phyloP scores from a whole-genome alignment of 2,329 filamentous ascomycete genomes.

The Pseudogymnoascus sp. region DNA sequence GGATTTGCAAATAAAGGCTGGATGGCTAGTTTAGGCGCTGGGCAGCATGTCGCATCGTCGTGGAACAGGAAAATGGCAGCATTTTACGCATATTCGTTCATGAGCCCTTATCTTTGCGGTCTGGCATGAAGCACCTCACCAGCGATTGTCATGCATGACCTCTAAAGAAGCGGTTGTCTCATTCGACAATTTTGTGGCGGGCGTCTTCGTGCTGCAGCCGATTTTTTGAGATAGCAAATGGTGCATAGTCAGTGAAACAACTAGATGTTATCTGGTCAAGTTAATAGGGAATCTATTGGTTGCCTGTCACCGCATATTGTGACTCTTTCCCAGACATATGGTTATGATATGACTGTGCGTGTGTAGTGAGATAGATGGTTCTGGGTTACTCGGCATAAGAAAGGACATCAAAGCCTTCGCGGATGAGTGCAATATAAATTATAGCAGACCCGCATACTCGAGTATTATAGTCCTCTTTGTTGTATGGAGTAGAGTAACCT shows the following conservation, averaged over 20 bases:
- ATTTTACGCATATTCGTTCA: neutral
- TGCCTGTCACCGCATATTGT: neutral
- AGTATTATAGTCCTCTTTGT: neutral
- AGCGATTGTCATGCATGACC: neutral
- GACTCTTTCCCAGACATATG: neutral
- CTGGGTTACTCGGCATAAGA: neutral
- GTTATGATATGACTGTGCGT: neutral
- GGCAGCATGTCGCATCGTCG: slow-evolving; percentile 3
- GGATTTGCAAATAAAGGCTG: slow-evolving; percentile 4
- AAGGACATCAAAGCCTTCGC: neutral
- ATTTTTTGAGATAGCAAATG: neutral
- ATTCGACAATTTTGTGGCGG: neutral
- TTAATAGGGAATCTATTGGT: neutral
- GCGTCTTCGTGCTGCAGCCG: neutral
- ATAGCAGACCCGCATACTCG: neutral
- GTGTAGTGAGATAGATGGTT: neutral
- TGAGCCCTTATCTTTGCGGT: neutral
- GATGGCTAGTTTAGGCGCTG: slow-evolving; percentile 5
- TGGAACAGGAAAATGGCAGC: neutral
- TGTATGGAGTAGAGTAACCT: neutral
- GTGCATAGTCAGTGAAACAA: slow-evolving; percentile 1
- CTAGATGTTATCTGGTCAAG: neutral
- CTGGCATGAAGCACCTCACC: neutral
- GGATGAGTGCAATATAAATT: neutral
- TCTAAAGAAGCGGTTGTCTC: neutral